Percentiles rank a stretch among this genome's conserved stretches.
phyloP scores from a whole-genome alignment of 768 basidiomycete genomes.

The Mycena pura region DNA sequence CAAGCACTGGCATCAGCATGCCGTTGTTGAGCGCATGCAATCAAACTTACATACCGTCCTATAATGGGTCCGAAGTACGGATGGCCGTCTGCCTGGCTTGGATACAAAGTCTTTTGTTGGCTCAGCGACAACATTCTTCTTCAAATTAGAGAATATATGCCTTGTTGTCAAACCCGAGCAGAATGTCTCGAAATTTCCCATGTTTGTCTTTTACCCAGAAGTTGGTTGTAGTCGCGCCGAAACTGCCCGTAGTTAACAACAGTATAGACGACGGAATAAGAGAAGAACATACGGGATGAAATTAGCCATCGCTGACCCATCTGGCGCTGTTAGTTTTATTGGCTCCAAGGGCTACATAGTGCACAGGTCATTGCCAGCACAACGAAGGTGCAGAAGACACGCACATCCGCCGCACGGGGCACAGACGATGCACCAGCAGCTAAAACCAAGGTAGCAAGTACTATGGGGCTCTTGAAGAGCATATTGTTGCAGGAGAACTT shows the following conservation, averaged over 20 bases:
- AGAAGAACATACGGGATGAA: constrained; percentile 42
- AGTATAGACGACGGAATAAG: not conserved
- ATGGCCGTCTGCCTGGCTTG: constrained; percentile 41
- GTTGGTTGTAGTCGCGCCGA: constrained; percentile 52
- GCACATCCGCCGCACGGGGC: constrained; percentile 7
- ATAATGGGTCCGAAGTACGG: constrained; percentile 51
- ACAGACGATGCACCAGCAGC: constrained; percentile 6
- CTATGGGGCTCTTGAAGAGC: constrained; percentile 10
- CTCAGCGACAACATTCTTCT: not conserved
- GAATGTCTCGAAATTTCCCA: constrained; percentile 51
- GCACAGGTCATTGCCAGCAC: not conserved
- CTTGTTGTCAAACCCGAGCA: constrained; percentile 56
- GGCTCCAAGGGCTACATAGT: constrained; percentile 33
- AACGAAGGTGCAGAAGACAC: not conserved
- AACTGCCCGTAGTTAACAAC: constrained; percentile 20
- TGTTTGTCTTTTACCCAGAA: constrained; percentile 57
- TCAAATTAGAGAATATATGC: constrained; percentile 31
- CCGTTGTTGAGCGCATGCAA: no score
- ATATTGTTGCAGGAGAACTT: constrained; percentile 6
- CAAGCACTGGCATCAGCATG: not conserved
- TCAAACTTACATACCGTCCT: constrained; percentile 38
- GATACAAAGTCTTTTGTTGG: constrained; percentile 39
- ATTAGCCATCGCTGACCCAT: constrained; percentile 47
- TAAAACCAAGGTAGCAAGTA: constrained; percentile 16
- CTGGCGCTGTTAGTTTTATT: constrained; percentile 42